Conservation (phyloP, 73 alveolate species). For the Symbiodinium pilosum region DNA sequence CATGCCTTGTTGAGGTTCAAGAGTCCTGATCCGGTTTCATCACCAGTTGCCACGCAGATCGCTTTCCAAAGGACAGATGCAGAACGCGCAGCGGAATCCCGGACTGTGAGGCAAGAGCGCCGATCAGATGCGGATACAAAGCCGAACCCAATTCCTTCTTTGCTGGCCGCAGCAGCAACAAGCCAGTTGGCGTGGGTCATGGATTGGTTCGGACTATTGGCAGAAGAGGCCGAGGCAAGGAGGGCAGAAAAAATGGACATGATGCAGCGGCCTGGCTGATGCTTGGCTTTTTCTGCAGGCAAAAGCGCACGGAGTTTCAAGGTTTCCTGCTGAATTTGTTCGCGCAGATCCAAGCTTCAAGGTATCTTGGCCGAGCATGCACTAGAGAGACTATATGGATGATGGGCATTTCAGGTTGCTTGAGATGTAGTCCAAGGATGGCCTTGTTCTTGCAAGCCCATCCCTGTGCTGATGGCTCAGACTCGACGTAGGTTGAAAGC, state of each 20-base stretch:
- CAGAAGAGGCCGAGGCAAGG: conserved; percentile 40
- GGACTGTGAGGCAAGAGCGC: neutral
- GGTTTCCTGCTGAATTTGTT: conserved; percentile 47
- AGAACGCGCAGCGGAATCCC: neutral
- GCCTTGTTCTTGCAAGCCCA: conserved; percentile 35
- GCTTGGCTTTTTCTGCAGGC: neutral
- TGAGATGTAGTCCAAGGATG: neutral
- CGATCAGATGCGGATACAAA: neutral
- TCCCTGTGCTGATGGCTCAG: neutral
- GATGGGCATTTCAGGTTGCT: too few species aligned
- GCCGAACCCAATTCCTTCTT: conserved; percentile 42
- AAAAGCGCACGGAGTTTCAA: neutral
- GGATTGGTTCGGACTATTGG: conserved; percentile 56
- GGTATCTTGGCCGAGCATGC: conserved; percentile 22
- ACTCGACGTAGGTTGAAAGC: neutral
- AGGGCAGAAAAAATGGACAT: neutral
- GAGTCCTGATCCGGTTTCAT: too few species aligned
- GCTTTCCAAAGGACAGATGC: neutral
- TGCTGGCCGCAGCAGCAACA: conserved; percentile 8
- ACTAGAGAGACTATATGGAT: too few species aligned
- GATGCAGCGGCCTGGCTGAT: neutral
- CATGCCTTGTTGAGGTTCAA: too few species aligned
- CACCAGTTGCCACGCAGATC: too few species aligned
- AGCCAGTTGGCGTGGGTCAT: conserved; percentile 46
- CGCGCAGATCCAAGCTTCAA: conserved; percentile 65